Evolutionary conservation across 2,329 filamentous ascomycete species (phyloP).

Genomic region (Trichoderma sp.): DNA sequence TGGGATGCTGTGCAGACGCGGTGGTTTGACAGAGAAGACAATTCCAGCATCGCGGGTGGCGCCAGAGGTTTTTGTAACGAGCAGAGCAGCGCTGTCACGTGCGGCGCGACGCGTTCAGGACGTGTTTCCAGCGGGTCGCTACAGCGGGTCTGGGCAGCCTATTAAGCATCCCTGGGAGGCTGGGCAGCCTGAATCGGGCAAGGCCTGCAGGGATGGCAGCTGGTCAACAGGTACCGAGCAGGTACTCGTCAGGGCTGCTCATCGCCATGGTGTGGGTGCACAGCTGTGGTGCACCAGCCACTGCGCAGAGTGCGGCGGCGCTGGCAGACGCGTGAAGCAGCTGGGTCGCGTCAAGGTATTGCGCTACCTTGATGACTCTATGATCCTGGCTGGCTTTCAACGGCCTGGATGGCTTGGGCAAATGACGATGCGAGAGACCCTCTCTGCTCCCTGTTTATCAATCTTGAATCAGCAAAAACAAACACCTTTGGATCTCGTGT

Average conservation of each 20-base stretch:
- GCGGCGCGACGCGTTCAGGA: conserved; percentile 35
- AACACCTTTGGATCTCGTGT: conserved; percentile 14
- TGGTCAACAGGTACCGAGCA: conserved; percentile 5
- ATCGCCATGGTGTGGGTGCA: conserved; percentile 10
- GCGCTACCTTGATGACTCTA: background rate
- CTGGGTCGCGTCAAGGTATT: conserved; percentile 26
- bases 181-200: conserved; percentile 17
- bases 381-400: background rate
- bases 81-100: conserved; percentile 38
- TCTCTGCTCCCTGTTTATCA: conserved; percentile 10
- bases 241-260: conserved; percentile 1
- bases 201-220: background rate
- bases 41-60: conserved; percentile 25
- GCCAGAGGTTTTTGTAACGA: conserved; percentile 40
- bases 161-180: conserved; percentile 8
- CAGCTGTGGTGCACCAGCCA: conserved; percentile 21
- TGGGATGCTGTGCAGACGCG: conserved; percentile 29
- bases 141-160: conserved; percentile 28
- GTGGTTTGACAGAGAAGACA: conserved; percentile 27
- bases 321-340: conserved; percentile 24
- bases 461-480: conserved; percentile 18
- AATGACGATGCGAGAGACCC: conserved; percentile 4
- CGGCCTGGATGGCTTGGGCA: background rate
- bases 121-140: conserved; percentile 27
- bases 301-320: conserved; percentile 10